These are phyloP conservation scores for Carex sylvatica DNA, from an alignment of 202 grass and related monocot genomes.

Conservation along the genomic window DNA sequence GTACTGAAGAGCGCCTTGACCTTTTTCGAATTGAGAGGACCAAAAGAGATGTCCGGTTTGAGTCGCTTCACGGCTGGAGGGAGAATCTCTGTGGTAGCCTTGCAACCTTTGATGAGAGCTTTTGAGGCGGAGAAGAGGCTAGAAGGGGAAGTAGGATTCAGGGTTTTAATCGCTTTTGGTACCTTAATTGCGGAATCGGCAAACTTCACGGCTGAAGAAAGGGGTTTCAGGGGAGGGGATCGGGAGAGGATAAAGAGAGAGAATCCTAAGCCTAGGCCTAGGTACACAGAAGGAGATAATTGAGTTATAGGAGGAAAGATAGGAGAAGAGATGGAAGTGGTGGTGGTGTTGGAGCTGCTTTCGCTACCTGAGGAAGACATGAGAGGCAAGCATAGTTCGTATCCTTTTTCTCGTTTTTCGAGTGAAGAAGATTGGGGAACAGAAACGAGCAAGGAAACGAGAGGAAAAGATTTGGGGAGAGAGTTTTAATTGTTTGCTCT, in stretches of 20 bases:
- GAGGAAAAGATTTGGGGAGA: neutral
- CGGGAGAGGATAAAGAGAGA: conserved; percentile 41
- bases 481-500: neutral
- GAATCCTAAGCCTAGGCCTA: conserved; percentile 48
- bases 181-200: conserved; percentile 50
- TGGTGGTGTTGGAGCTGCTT: neutral
- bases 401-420: too few species aligned
- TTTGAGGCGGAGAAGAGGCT: conserved; percentile 60
- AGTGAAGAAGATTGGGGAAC: neutral
- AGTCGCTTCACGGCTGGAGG: conserved; percentile 15
- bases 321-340: neutral
- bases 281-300: conserved; percentile 9
- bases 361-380: neutral
- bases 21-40: conserved; percentile 38
- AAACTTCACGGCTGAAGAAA: conserved; percentile 55
- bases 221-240: conserved; percentile 52
- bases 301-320: neutral
- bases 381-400: neutral
- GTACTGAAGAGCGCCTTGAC: conserved; percentile 64
- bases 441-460: neutral
- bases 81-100: conserved; percentile 47
- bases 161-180: conserved; percentile 32
- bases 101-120: conserved; percentile 74
- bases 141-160: conserved; percentile 37
- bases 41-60: conserved; percentile 10